Conservation (phyloP, 2,329 filamentous ascomycete genomes). For the Arthroderma sp. region DNA sequence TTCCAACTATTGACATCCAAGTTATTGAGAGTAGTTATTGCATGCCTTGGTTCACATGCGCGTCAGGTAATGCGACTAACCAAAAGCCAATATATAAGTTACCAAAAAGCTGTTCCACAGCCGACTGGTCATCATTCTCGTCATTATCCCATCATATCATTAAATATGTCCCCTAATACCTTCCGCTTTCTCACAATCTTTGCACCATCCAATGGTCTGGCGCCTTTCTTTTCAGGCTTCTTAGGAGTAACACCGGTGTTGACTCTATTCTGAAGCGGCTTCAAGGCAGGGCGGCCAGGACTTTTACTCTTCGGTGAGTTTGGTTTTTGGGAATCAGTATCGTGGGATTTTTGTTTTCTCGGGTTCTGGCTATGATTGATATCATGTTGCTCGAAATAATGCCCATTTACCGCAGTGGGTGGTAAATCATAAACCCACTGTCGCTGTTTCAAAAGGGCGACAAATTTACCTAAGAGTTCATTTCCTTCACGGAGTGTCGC, state of each 20-base stretch:
- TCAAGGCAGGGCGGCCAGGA: slow-evolving; percentile 17
- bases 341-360: not conserved
- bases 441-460: slow-evolving; percentile 60
- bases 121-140: not conserved
- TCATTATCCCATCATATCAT: slow-evolving; percentile 40
- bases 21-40: too few relatives aligned
- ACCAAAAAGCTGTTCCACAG: not conserved
- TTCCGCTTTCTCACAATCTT: slow-evolving; percentile 52
- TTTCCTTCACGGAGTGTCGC: slow-evolving; percentile 55
- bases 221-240: slow-evolving; percentile 47
- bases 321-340: not conserved
- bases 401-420: slow-evolving; percentile 48
- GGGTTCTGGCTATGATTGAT: slow-evolving; percentile 1
- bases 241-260: slow-evolving; percentile 24
- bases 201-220: slow-evolving; percentile 35
- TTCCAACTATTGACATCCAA: too few relatives aligned
- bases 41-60: too few relatives aligned
- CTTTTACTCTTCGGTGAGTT: slow-evolving; percentile 20
- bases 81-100: too few relatives aligned
- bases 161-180: slow-evolving; percentile 63
- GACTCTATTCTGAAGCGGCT: slow-evolving; percentile 19
- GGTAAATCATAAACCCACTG: slow-evolving; percentile 71
- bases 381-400: slow-evolving; percentile 46
- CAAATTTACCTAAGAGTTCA: slow-evolving; percentile 64
- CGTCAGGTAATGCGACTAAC: too few relatives aligned